Percentiles rank a stretch among this genome's conserved stretches.
Evolutionary conservation across 2,329 filamentous ascomycete species (phyloP).

Genomic region (Colletotrichum acutatum): DNA sequence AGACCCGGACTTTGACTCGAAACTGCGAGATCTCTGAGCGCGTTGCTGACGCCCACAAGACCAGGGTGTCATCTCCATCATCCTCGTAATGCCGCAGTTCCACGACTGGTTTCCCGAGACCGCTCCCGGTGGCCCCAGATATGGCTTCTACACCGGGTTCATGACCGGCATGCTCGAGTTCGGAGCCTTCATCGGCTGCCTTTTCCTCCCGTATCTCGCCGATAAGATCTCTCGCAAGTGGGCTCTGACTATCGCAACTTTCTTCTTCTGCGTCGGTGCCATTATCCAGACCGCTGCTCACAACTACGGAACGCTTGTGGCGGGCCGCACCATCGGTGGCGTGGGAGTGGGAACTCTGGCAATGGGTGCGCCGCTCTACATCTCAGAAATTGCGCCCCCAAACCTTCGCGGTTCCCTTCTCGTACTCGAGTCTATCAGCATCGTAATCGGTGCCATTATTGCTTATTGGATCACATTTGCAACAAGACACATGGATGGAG

Average conservation of each 20-base stretch:
- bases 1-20: background rate
- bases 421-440: constrained; percentile 60
- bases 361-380: constrained; percentile 45
- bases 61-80: constrained; percentile 51
- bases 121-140: constrained; percentile 25
- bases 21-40: background rate
- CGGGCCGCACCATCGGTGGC: constrained; percentile 43
- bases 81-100: constrained; percentile 58
- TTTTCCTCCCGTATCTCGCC: constrained; percentile 48
- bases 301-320: constrained; percentile 42
- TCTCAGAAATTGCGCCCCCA: constrained; percentile 48
- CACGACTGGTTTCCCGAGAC: constrained; percentile 48
- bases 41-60: constrained; percentile 37
- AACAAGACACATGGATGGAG: constrained; percentile 53
- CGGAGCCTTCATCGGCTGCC: constrained; percentile 50
- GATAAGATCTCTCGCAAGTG: constrained; percentile 56
- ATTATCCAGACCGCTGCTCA: constrained; percentile 47
- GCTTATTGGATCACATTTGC: constrained; percentile 67
- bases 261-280: constrained; percentile 55
- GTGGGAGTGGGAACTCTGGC: constrained; percentile 44
- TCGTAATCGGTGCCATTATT: constrained; percentile 63
- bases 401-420: constrained; percentile 53
- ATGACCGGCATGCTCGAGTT: constrained; percentile 56
- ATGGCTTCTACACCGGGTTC: constrained; percentile 48
- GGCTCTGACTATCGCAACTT: constrained; percentile 49